Evolutionary conservation across 176 grass and related monocot species (phyloP).

Genomic region (Raddia guianensis): DNA sequence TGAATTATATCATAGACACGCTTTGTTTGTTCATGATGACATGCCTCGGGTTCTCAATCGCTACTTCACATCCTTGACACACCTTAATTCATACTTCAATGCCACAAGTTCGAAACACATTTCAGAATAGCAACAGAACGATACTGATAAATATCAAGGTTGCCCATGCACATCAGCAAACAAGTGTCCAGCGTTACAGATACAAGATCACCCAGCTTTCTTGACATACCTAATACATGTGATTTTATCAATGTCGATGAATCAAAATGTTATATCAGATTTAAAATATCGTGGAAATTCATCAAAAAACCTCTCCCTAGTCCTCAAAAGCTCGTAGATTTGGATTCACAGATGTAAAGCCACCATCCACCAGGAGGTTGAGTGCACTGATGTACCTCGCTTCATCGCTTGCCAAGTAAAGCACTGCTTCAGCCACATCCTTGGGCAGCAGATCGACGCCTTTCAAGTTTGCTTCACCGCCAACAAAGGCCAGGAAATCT

Average conservation of each 20-base stretch:
- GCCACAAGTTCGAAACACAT: not conserved
- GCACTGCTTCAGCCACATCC: constrained; percentile 71
- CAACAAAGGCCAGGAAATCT: constrained; percentile 48
- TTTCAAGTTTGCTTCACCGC: constrained; percentile 75
- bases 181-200: constrained; percentile 1
- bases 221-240: not conserved
- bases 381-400: constrained; percentile 65
- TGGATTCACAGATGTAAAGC: constrained; percentile 47
- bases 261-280: not conserved
- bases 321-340: constrained; percentile 51
- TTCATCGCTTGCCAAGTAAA: constrained; percentile 81
- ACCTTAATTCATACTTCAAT: not conserved
- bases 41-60: not conserved
- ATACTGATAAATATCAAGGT: not conserved
- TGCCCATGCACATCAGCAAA: not conserved
- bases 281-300: not conserved
- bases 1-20: too few relatives aligned
- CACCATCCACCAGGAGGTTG: constrained; percentile 71
- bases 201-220: constrained; percentile 13
- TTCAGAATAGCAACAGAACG: not conserved
- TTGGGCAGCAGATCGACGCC: constrained; percentile 47
- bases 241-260: not conserved
- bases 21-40: too few relatives aligned
- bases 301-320: not conserved
- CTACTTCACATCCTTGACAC: not conserved